Conservation (phyloP, 768 basidiomycete species). For the Pleurotus giganteus region DNA sequence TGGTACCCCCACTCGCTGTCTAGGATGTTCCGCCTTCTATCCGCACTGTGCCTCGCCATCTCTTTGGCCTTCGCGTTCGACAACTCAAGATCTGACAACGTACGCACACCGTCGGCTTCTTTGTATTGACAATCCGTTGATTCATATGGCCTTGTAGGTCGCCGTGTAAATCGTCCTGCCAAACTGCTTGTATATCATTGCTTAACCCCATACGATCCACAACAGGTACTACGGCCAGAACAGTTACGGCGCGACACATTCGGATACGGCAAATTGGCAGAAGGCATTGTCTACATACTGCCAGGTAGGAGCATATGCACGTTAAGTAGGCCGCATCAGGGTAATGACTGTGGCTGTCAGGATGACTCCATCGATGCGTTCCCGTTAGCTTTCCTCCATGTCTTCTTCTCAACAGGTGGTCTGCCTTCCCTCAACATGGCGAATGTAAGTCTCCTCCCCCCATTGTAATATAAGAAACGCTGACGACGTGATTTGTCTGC, state of each 20-base stretch:
- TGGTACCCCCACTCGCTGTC: background rate
- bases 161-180: background rate
- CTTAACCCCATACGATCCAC: background rate
- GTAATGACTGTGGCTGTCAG: constrained; percentile 25
- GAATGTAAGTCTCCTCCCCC: constrained; percentile 36
- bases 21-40: background rate
- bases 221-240: constrained; percentile 57
- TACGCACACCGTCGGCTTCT: constrained; percentile 11
- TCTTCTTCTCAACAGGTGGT: constrained; percentile 58
- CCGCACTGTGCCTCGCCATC: constrained; percentile 2
- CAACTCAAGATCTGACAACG: constrained; percentile 9
- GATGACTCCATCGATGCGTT: constrained; percentile 58
- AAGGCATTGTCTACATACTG: constrained; percentile 50
- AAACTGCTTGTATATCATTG: background rate
- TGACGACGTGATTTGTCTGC: background rate
- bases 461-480: background rate
- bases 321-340: constrained; percentile 20
- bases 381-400: constrained; percentile 60
- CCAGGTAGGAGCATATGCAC: constrained; percentile 30
- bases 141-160: background rate
- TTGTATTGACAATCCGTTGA: background rate
- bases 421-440: constrained; percentile 59
- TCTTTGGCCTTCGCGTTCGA: background rate
- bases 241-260: constrained; percentile 52
- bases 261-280: constrained; percentile 46